Evolutionary conservation across 1,139 yeast species (phyloP).

Genomic region (Diutina siamensis): DNA sequence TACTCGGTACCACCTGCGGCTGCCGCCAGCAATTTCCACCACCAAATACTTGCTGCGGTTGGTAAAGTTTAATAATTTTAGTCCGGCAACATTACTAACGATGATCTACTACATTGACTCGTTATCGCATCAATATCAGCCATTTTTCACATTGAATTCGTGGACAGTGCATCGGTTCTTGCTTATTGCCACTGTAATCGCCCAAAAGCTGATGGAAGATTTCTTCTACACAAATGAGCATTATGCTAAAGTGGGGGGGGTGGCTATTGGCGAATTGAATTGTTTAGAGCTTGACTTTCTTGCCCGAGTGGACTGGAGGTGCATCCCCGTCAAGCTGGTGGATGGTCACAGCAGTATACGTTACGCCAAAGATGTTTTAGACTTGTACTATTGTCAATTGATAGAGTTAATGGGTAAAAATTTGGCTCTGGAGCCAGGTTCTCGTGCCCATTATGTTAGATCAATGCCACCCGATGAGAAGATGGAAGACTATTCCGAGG

Average conservation of each 20-base stretch:
- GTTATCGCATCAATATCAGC: conserved; percentile 60
- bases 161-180: conserved; percentile 89
- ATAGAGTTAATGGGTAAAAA: conserved; percentile 46
- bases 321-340: conserved; percentile 27
- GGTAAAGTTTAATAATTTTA: conserved; percentile 74
- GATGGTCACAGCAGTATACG: conserved; percentile 18
- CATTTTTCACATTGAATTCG: conserved; percentile 74
- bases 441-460: background rate
- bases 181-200: conserved; percentile 83
- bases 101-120: conserved; percentile 84
- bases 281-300: conserved; percentile 82
- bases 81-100: conserved; percentile 68
- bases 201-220: conserved; percentile 88
- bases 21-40: conserved; percentile 82
- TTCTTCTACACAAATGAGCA: conserved; percentile 89
- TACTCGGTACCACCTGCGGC: conserved; percentile 86
- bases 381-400: conserved; percentile 40
- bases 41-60: conserved; percentile 67
- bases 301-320: conserved; percentile 62
- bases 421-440: conserved; percentile 5
- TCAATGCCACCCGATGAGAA: background rate
- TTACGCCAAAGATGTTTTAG: conserved; percentile 42
- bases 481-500: background rate
- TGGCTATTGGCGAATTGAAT: conserved; percentile 74
- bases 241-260: conserved; percentile 94